Evolutionary conservation across 2,329 filamentous ascomycete genomes (phyloP), one percentile per base, ranked within the genome.

Genomic region (Paecilomyces fulvus): DNA sequence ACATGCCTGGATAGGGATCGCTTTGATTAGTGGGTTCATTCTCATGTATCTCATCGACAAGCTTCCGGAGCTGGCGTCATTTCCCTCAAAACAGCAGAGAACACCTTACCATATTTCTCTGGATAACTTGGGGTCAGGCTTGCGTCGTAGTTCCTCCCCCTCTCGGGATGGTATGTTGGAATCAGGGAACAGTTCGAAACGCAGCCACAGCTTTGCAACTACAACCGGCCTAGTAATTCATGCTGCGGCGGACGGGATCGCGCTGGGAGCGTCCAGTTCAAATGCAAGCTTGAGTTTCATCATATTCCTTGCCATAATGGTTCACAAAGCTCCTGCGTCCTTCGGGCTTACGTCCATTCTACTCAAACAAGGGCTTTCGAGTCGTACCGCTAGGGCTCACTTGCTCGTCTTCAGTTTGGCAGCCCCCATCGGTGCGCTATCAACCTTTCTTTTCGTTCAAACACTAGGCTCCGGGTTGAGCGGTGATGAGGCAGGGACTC

Each of bases 1-100:
- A 1, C 84, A 77, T 82, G 91, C 71, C 79, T 94, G 89, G 74
- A 88, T 99, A 57, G 94, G 94, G 4, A 80, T 97, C 55, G 90
- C 92, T 1, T 78, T 99, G 53, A 84, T 95, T 55, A 77, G 89
- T 14, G 94, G 94, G 11, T 99, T 97, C 73, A 85, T 96, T 56
- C 81, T 96, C 61, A 99, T 99, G 94, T 97, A 96, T 69, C 82
- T 99, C 21, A 88, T 99, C 67, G 92, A 99, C 73, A 86, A 89
- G 53, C 75, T 95, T 8, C 90, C 91, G 7, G 84, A 85, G 46
- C 88, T 91, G 68, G 84, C 86, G 5, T 80, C 89, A 20, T 43
- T 43, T 7, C 79, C 81, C 46, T 76, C 89, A 37, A 85, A 86
- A 64, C 76, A 82, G 20, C 79, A 82, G 37, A 85, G 87, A 12